phyloP scores from a whole-genome alignment of 2,329 filamentous ascomycete species.

The Clonostachys chloroleuca region DNA sequence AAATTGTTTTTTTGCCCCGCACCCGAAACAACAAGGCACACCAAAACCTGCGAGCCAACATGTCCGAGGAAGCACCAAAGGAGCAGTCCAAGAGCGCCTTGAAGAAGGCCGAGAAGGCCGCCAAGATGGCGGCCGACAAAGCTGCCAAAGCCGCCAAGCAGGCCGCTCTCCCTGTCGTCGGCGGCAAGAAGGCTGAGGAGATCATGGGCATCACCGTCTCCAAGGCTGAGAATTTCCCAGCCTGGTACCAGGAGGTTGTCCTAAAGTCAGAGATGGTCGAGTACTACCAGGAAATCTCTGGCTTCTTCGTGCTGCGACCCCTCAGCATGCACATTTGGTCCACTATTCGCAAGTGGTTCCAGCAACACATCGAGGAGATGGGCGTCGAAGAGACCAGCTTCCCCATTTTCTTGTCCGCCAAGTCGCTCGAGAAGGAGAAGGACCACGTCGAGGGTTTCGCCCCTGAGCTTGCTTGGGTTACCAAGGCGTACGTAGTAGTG shows the following conservation, averaged over 20 bases:
- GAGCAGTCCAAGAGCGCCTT: slow-evolving; percentile 56
- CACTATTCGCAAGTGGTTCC: slow-evolving; percentile 63
- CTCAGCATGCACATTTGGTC: slow-evolving; percentile 65
- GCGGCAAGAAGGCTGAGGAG: slow-evolving; percentile 57
- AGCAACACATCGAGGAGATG: slow-evolving; percentile 77
- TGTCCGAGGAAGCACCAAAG: slow-evolving; percentile 1
- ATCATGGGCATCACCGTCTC: slow-evolving; percentile 85
- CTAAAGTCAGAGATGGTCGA: slow-evolving; percentile 97
- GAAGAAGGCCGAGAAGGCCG: slow-evolving; percentile 64
- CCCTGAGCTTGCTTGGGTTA: slow-evolving; percentile 86
- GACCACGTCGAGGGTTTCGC: slow-evolving; percentile 99
- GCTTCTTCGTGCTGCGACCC: slow-evolving; percentile 88
- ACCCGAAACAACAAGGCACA: slow-evolving; percentile 22
- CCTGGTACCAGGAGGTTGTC: slow-evolving; percentile 97
- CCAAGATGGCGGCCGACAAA: slow-evolving; percentile 56
- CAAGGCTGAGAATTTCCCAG: slow-evolving; percentile 83
- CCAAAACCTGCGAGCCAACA: slow-evolving; percentile 5
- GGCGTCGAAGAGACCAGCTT: slow-evolving; percentile 96
- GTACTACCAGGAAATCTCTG: slow-evolving; percentile 92
- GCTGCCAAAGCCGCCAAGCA: slow-evolving; percentile 59
- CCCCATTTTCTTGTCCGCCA: slow-evolving; percentile 89
- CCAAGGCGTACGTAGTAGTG: slow-evolving; percentile 59
- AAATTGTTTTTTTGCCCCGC: slow-evolving; percentile 1
- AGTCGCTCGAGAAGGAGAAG: slow-evolving; percentile 85
- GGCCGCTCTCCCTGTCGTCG: slow-evolving; percentile 41